These are phyloP conservation scores for Phytophthora citrophthora DNA, from an alignment of 352 stramenopile species.

Conservation along the genomic window DNA sequence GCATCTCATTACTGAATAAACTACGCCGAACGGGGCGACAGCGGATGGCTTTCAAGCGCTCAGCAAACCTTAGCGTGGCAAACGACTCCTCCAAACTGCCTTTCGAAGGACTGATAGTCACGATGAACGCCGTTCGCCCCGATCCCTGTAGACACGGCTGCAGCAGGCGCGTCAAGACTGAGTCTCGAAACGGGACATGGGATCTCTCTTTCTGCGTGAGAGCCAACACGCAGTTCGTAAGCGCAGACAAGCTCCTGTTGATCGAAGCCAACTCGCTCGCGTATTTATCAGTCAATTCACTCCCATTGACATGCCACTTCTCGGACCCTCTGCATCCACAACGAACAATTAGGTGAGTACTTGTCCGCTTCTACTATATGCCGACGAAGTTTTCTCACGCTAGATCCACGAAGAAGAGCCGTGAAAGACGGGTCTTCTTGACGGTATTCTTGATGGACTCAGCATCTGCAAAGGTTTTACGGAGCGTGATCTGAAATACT, in stretches of 20 bases:
- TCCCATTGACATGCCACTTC: conserved; percentile 69
- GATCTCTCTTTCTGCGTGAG: conserved; percentile 63
- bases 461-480: conserved; percentile 35
- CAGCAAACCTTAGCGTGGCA: conserved; percentile 73
- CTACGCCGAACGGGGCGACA: conserved; percentile 59
- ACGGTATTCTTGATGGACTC: conserved; percentile 3
- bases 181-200: conserved; percentile 73
- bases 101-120: conserved; percentile 64
- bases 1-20: conserved; percentile 56
- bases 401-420: conserved; percentile 78
- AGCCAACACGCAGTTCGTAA: conserved; percentile 81
- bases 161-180: conserved; percentile 69
- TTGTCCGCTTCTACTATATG: background rate
- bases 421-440: conserved; percentile 53
- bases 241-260: conserved; percentile 77
- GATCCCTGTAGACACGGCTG: conserved; percentile 67
- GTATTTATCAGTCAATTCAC: conserved; percentile 65
- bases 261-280: conserved; percentile 66
- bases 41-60: conserved; percentile 64
- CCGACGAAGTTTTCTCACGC: conserved; percentile 36
- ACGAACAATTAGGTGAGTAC: conserved; percentile 5
- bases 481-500: conserved; percentile 75
- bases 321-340: conserved; percentile 56
- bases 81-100: conserved; percentile 73
- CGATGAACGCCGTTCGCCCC: conserved; percentile 64